Conservation (phyloP, 371 early-diverging fungal genomes). For the Parasitella parasitica region DNA sequence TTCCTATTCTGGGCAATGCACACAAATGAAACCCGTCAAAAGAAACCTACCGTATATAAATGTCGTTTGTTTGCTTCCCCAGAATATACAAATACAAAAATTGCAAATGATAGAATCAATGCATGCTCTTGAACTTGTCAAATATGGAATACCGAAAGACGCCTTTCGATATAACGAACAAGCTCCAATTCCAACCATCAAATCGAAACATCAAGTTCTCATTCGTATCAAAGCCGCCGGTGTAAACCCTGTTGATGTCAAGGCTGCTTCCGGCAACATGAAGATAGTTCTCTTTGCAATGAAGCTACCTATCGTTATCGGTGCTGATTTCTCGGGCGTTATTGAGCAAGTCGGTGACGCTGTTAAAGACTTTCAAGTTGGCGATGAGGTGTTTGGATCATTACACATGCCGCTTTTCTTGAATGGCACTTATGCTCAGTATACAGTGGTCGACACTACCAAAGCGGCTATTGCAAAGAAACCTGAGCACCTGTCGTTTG, state of each 20-base stretch:
- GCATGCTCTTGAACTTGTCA: slow-evolving; percentile 38
- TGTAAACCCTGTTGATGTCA: slow-evolving; percentile 67
- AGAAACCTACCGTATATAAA: too few species aligned
- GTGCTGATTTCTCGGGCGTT: slow-evolving; percentile 51
- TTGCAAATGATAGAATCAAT: slow-evolving; percentile 11
- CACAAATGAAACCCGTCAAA: not conserved
- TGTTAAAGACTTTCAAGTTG: slow-evolving; percentile 42
- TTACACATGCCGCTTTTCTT: slow-evolving; percentile 14
- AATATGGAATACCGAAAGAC: slow-evolving; percentile 26
- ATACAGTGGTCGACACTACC: slow-evolving; percentile 17
- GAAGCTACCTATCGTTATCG: slow-evolving; percentile 30
- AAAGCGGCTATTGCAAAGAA: slow-evolving; percentile 43
- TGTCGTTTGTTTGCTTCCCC: too few species aligned
- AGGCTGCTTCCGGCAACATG: slow-evolving; percentile 35
- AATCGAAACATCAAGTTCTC: slow-evolving; percentile 40
- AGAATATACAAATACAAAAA: too few species aligned
- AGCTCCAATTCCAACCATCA: slow-evolving; percentile 25
- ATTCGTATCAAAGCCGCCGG: slow-evolving; percentile 57
- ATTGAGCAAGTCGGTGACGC: slow-evolving; percentile 37
- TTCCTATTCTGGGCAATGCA: not conserved
- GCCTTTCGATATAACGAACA: slow-evolving; percentile 31
- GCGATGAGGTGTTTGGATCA: slow-evolving; percentile 55
- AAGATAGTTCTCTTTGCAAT: not conserved
- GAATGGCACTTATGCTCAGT: slow-evolving; percentile 53
- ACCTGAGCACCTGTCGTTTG: slow-evolving; percentile 45